Conservation (phyloP, 75 land plant genomes). For the Pseudotsuga menziesii region DNA sequence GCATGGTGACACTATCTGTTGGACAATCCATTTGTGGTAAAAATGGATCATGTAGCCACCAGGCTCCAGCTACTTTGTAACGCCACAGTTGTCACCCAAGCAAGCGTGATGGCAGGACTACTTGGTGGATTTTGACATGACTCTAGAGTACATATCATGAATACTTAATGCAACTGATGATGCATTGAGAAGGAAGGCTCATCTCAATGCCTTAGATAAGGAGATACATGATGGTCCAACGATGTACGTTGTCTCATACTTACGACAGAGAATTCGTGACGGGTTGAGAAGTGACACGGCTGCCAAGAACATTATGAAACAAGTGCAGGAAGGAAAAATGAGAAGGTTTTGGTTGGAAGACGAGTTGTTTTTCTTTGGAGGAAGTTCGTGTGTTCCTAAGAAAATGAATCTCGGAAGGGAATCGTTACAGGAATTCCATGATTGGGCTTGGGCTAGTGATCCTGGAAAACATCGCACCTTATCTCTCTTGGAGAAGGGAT, state of each 20-base stretch:
- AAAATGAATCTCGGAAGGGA: no score
- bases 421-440: no score
- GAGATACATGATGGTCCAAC: not conserved
- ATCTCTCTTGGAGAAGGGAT: no score
- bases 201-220: not conserved
- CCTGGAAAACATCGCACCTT: no score
- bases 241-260: not conserved
- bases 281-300: not conserved
- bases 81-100: not conserved
- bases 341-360: no score
- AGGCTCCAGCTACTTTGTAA: not conserved
- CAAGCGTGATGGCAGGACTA: not conserved
- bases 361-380: no score
- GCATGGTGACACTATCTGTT: not conserved
- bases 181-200: not conserved
- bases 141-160: not conserved
- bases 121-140: not conserved
- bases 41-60: not conserved
- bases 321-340: not conserved
- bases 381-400: no score
- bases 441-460: no score
- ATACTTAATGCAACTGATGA: not conserved
- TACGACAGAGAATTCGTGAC: not conserved
- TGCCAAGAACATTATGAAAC: not conserved
- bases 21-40: not conserved